Base-by-base conservation (phyloP, 2,329 filamentous ascomycete genomes). In the Bipolaris sorokiniana region DNA sequence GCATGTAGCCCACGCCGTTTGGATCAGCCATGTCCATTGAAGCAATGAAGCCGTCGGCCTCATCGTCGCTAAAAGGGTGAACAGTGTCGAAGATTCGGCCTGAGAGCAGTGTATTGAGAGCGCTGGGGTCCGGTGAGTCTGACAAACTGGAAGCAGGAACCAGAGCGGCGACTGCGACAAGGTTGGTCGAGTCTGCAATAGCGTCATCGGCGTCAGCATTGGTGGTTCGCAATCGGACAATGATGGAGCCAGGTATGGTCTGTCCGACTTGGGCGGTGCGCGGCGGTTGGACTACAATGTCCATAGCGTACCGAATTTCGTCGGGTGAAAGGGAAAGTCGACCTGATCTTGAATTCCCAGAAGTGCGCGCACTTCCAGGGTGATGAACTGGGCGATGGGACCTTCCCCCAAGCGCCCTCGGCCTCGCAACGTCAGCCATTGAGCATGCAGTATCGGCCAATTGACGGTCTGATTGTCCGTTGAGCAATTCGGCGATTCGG, bases 351-450 rank as follows among this genome's bases (percentile, higher is more conserved):
- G 70, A 67, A 42, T 66, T 66, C 44, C 57, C 63, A 45, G 62
- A 61, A 28, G 56, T 61, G 51, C 62, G 69, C 53, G 54, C 54
- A 53, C 63, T 64, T 56, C 59, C 61, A 44, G 61, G 54, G 50
- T 68, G 67, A 59, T 68, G 71, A 52, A 69, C 66, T 54, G 72
- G 70, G 59, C 67, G 63, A 48, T 69, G 69, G 37, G 73, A 67
- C 54, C 67, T 67, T 54, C 69, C 72, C 40, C 68, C 69, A 59
- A 73, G 54, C 55, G 72, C 59, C 53, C 72, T 67, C 46, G 64
- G 68, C 69, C 74, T 74, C 62, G 72, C 74, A 64, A 77, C 72
- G 67, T 76, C 68, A 62, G 74, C 73, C 75, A 77, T 76, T 48
- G 59, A 51, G 51, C 63, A 62, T 50, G 51, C 60, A 56, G 65